Conservation (phyloP, 208 protist genomes). For the Leishmania guyanensis region DNA sequence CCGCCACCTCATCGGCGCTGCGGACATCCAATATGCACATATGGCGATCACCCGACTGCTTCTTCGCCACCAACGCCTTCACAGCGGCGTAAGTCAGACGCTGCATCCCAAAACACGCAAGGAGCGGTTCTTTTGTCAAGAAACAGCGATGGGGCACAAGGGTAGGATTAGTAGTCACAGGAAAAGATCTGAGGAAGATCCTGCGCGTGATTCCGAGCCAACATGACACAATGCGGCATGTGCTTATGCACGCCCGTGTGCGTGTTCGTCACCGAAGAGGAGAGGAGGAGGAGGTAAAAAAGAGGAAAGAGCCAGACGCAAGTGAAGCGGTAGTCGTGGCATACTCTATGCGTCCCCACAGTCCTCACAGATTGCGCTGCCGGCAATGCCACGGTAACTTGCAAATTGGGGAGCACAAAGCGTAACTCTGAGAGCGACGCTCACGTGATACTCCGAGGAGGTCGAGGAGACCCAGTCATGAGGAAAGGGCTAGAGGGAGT, state of each 20-base stretch:
- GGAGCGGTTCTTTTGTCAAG: not conserved
- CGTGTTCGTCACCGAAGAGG: not conserved
- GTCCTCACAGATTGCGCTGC: not conserved
- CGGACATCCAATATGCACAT: constrained; percentile 73
- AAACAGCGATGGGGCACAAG: not conserved
- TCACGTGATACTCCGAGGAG: not conserved
- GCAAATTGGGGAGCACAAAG: not conserved
- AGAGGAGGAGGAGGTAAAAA: not conserved
- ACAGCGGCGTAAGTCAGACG: constrained; percentile 57
- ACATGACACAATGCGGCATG: not conserved
- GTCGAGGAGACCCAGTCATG: not conserved
- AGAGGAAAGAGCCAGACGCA: not conserved
- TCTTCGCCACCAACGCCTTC: constrained; percentile 56
- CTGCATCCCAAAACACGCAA: constrained; percentile 34
- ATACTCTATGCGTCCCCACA: not conserved
- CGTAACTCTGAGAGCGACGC: too few species aligned
- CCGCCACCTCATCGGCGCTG: constrained; percentile 49
- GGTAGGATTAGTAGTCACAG: not conserved
- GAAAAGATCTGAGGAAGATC: not conserved
- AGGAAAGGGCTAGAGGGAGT: not conserved
- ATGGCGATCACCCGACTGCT: constrained; percentile 35
- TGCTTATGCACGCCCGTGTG: not conserved
- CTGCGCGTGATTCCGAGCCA: not conserved
- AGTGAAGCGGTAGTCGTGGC: not conserved
- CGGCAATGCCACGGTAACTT: not conserved